These are phyloP conservation scores for Raphanus sativus DNA, from an alignment of 345 rosid species.

Conservation along the genomic window DNA sequence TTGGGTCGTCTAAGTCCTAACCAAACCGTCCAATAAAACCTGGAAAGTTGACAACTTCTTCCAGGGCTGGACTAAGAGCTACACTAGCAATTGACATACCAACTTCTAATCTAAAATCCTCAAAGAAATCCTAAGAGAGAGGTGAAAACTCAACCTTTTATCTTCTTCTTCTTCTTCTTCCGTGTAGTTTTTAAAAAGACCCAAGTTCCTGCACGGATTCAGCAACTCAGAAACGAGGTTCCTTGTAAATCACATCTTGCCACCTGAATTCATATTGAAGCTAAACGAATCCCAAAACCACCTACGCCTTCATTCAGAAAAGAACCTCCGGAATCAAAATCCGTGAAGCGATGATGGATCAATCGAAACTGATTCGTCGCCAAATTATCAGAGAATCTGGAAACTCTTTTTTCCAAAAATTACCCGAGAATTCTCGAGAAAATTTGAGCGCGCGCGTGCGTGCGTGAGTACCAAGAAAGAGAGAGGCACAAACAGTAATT, in stretches of 20 bases:
- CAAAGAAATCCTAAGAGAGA: not conserved
- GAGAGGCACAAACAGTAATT: constrained; percentile 5
- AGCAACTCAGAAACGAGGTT: constrained; percentile 33
- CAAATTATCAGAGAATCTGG: constrained; percentile 21
- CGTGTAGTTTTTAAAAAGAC: constrained; percentile 16
- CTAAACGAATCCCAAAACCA: constrained; percentile 3
- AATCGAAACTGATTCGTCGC: not conserved
- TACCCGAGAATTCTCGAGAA: not conserved
- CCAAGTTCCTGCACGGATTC: constrained; percentile 44
- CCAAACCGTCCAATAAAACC: constrained; percentile 37
- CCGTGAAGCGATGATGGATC: not conserved
- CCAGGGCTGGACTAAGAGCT: constrained; percentile 58
- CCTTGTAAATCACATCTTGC: constrained; percentile 37
- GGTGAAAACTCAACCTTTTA: not conserved
- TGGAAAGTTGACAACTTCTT: constrained; percentile 44
- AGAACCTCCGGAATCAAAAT: constrained; percentile 20
- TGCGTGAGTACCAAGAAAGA: no score
- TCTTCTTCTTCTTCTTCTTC: not conserved
- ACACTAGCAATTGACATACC: constrained; percentile 61
- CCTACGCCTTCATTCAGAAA: constrained; percentile 6
- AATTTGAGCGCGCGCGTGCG: not conserved
- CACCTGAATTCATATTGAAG: constrained; percentile 13
- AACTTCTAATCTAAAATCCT: constrained; percentile 22
- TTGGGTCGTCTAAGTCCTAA: constrained; percentile 42
- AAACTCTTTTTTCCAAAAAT: not conserved